Conservation (phyloP, 371 early-diverging fungal species). For the Lichtheimia ramosa region DNA sequence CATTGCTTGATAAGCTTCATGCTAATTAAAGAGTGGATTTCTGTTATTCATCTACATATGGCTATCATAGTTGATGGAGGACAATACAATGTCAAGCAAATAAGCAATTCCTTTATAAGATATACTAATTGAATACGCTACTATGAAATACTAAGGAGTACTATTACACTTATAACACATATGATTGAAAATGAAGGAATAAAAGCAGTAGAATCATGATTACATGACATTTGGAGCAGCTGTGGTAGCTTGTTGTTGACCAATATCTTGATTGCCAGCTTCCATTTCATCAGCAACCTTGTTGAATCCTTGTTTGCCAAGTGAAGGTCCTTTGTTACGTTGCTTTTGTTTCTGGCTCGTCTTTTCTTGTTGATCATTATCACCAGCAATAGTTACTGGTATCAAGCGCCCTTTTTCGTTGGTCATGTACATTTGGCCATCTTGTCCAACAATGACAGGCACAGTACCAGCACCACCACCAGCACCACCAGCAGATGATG, state of each 20-base stretch:
- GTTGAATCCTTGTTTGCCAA: background rate
- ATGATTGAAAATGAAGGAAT: background rate
- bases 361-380: background rate
- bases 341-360: background rate
- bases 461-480: background rate
- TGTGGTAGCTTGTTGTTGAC: background rate
- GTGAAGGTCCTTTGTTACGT: background rate
- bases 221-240: conserved; percentile 1
- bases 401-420: background rate
- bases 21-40: no score
- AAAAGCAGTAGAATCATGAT: background rate
- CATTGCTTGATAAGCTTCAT: no score
- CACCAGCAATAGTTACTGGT: background rate
- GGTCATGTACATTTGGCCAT: conserved; percentile 2
- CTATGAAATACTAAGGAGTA: background rate
- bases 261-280: background rate
- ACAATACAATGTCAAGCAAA: no score
- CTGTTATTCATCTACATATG: no score
- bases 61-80: no score
- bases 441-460: conserved; percentile 7
- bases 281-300: background rate
- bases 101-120: no score
- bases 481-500: background rate
- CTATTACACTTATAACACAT: background rate
- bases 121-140: no score